Evolutionary conservation across 2,329 filamentous ascomycete species (phyloP).

Genomic region (Nothophoma quercina): DNA sequence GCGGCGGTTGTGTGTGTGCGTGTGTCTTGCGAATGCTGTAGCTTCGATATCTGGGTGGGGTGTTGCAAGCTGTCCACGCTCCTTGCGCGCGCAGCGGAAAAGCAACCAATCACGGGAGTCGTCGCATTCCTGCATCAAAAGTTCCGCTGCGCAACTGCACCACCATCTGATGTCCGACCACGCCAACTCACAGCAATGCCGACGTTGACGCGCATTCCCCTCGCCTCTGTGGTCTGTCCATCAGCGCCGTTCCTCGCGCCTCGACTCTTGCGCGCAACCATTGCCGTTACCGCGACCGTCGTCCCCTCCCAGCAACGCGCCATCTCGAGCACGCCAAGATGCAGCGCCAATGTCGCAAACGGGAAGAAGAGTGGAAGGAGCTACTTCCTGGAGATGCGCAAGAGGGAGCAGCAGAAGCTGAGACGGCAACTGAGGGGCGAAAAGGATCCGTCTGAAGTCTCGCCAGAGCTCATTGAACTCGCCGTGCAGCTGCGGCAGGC

Average conservation of each 20-base stretch:
- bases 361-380: conserved; percentile 13
- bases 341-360: conserved; percentile 26
- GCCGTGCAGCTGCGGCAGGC: conserved; percentile 27
- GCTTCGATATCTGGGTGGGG: conserved; percentile 12
- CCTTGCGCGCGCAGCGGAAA: conserved; percentile 28
- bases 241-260: conserved; percentile 48
- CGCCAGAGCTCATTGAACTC: conserved; percentile 6
- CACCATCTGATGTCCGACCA: neutral
- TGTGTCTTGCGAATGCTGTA: neutral
- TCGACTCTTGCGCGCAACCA: conserved; percentile 33
- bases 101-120: conserved; percentile 37
- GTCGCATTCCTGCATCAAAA: conserved; percentile 11
- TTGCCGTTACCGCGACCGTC: conserved; percentile 15
- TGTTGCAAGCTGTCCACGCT: conserved; percentile 40
- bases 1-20: conserved; percentile 50
- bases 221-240: conserved; percentile 44
- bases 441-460: neutral
- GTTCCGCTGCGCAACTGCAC: neutral
- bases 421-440: neutral
- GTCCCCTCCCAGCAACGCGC: conserved; percentile 9
- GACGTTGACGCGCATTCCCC: conserved; percentile 31
- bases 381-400: conserved; percentile 18
- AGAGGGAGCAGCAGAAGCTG: conserved; percentile 8
- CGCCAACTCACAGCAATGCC: conserved; percentile 25
- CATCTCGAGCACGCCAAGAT: conserved; percentile 4